Base-by-base conservation (phyloP, 805 yeast species). In the Metschnikowia proteae region DNA sequence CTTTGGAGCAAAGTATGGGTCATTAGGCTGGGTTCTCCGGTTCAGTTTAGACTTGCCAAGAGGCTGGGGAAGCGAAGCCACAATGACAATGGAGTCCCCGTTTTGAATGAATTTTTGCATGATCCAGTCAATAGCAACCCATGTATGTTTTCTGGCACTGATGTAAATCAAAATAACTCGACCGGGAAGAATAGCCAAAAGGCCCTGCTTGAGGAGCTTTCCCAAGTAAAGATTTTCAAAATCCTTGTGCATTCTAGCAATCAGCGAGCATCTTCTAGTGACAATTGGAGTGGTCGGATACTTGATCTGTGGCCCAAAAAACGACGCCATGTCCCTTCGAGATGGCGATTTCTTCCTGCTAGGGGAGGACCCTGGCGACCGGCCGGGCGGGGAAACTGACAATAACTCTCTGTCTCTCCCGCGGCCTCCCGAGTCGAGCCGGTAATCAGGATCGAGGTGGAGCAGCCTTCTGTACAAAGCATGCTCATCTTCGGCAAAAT, bases 91-190 rank as follows among this genome's bases (percentile, higher is more conserved):
- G 10, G 81, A 75, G 63, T 87, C 96, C 6, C 89, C 88, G 56
- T 82, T 70, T 55, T 78, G 81, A 3, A 84, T 64, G 9, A 84
- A 66, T 37, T 73, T 67, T 41, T 71, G 72, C 46, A 86, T 65
- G 5, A 80, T 69, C 83, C 87, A 87, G 62, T 87, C 96, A 27
- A 87, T 64, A 1, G 89, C 82, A 8, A 85, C 88, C 96, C 96
- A 87, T 0, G 94, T 84, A 67, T 86, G 92, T 47, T 70, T 74
- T 50, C 92, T 69, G 3, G 89, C 95, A 55, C 83, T 74, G 29
- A 87, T 70, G 60, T 85, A 85, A 28, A 84, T 81, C 61, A 86
- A 60, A 4, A 86, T 70, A 1, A 76, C 75, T 57, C 90, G 70
- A 34, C 71, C 69, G 0, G 82, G 81, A 39, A 81, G 62, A 0